These are phyloP conservation scores for Laetiporus sulphureus DNA, from an alignment of 1,284 basidiomycete genomes.

Conservation along the genomic window DNA sequence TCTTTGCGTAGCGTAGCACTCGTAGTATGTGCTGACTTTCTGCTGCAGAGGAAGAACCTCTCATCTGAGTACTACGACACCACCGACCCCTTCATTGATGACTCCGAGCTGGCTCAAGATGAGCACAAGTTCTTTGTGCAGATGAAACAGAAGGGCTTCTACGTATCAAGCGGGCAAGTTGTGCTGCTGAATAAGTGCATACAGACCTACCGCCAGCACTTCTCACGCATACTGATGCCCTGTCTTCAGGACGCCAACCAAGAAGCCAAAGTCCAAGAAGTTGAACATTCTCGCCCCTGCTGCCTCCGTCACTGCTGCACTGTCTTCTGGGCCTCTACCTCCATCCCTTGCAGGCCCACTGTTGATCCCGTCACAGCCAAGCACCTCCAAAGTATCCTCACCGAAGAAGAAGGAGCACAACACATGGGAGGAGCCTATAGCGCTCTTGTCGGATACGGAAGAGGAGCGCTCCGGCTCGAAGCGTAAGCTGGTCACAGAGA, in stretches of 20 bases:
- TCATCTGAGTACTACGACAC: slow-evolving; percentile 81
- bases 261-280: slow-evolving; percentile 66
- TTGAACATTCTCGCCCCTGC: slow-evolving; percentile 26
- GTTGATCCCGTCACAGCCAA: slow-evolving; percentile 14
- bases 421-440: slow-evolving; percentile 49
- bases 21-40: too few species aligned
- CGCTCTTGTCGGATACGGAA: slow-evolving; percentile 35
- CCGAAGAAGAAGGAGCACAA: slow-evolving; percentile 30
- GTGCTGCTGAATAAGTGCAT: slow-evolving; percentile 72
- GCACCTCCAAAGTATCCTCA: slow-evolving; percentile 5
- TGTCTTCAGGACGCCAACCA: slow-evolving; percentile 37
- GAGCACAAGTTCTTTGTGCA: slow-evolving; percentile 89
- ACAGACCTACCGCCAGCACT: background rate
- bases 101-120: slow-evolving; percentile 88
- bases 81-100: slow-evolving; percentile 94
- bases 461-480: slow-evolving; percentile 23
- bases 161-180: slow-evolving; percentile 82
- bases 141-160: slow-evolving; percentile 92
- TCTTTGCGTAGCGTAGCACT: too few species aligned
- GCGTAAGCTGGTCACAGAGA: slow-evolving; percentile 20
- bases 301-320: slow-evolving; percentile 24
- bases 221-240: background rate
- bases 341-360: slow-evolving; percentile 15
- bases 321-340: slow-evolving; percentile 24
- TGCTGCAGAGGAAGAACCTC: slow-evolving; percentile 51